Conservation (phyloP, 2,329 filamentous ascomycete species). For the Myriosclerotinia scirpicola region DNA sequence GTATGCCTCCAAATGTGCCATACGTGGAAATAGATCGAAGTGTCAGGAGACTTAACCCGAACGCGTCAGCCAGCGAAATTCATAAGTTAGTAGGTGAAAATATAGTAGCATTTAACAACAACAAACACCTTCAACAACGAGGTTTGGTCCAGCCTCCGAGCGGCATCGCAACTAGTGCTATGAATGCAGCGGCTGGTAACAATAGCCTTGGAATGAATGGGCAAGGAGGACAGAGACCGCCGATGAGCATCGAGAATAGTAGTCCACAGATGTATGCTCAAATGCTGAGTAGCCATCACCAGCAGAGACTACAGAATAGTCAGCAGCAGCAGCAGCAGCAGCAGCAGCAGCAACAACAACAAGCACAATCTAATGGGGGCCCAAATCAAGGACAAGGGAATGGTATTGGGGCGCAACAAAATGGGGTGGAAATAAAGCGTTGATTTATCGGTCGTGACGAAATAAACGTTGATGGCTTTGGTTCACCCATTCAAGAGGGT, state of each 20-base stretch:
- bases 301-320: conserved; percentile 34
- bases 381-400: conserved; percentile 23
- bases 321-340: conserved; percentile 41
- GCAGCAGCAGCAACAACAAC: conserved; percentile 41
- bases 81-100: conserved; percentile 42
- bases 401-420: conserved; percentile 25
- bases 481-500: background rate
- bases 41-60: conserved; percentile 11
- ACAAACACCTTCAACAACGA: conserved; percentile 38
- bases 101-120: conserved; percentile 19
- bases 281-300: conserved; percentile 51
- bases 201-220: conserved; percentile 26
- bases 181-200: conserved; percentile 51
- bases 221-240: conserved; percentile 20
- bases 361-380: conserved; percentile 24
- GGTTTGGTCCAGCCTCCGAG: conserved; percentile 40
- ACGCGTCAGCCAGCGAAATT: conserved; percentile 18
- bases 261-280: conserved; percentile 51
- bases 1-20: conserved; percentile 10
- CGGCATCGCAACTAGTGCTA: conserved; percentile 50
- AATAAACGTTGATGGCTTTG: conserved; percentile 1
- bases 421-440: conserved; percentile 14
- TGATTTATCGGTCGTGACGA: conserved; percentile 12
- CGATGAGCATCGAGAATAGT: conserved; percentile 43
- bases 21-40: conserved; percentile 16